Conservation (phyloP, 257 asterid genomes). For the Plantago ovata region DNA sequence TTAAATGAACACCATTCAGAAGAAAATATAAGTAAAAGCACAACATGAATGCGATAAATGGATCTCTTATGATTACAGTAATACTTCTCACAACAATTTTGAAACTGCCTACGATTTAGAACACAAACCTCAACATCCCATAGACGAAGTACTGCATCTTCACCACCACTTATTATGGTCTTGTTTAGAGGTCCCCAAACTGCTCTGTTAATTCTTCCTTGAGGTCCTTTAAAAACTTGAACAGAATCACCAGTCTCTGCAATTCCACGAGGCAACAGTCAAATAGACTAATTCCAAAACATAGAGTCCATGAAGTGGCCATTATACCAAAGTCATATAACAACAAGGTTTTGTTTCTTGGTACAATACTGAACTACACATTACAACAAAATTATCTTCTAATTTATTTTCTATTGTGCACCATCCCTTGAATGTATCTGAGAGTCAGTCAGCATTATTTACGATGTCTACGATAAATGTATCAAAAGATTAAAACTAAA, state of each 20-base stretch:
- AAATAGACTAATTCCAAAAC: neutral
- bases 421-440: too few species aligned
- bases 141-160: slow-evolving; percentile 72
- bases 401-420: too few species aligned
- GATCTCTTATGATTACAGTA: neutral
- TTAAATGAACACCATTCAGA: slow-evolving; percentile 2
- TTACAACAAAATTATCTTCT: too few species aligned
- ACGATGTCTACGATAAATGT: too few species aligned
- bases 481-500: too few species aligned
- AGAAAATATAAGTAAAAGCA: neutral
- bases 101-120: neutral
- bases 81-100: too few species aligned
- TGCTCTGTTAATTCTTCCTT: slow-evolving; percentile 90
- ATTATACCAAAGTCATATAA: too few species aligned
- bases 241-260: slow-evolving; percentile 72
- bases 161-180: slow-evolving; percentile 86
- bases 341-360: too few species aligned
- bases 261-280: slow-evolving; percentile 15
- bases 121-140: slow-evolving; percentile 87
- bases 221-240: slow-evolving; percentile 64
- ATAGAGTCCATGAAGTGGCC: neutral
- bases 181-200: slow-evolving; percentile 94
- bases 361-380: too few species aligned
- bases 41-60: neutral
- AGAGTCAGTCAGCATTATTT: too few species aligned